These are phyloP conservation scores for Perkinsus chesapeaki DNA, from an alignment of 169 alveolate species.

Conservation along the genomic window DNA sequence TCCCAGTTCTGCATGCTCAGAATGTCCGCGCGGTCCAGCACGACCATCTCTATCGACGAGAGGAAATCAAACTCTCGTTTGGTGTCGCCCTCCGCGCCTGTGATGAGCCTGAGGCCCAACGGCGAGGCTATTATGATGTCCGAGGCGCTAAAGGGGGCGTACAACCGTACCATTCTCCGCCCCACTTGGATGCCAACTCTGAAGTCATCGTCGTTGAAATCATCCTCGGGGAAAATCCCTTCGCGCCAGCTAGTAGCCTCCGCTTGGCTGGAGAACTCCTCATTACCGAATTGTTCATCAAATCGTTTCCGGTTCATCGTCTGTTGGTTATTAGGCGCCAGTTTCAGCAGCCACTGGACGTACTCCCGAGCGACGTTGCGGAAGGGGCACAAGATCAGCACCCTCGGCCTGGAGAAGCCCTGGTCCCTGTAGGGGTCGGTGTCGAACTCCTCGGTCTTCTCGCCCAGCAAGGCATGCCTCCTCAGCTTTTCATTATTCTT, in stretches of 20 bases:
- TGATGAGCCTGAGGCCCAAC: slow-evolving; percentile 57
- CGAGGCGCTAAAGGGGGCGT: slow-evolving; percentile 63
- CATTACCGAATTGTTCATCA: slow-evolving; percentile 18
- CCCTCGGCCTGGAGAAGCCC: slow-evolving; percentile 69
- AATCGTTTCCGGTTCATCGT: slow-evolving; percentile 15
- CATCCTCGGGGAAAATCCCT: slow-evolving; percentile 27
- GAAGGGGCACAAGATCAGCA: slow-evolving; percentile 56
- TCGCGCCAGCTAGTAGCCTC: slow-evolving; percentile 47
- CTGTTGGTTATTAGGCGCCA: slow-evolving; percentile 47
- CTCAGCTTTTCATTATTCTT: not conserved
- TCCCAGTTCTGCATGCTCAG: slow-evolving; percentile 74
- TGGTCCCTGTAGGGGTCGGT: slow-evolving; percentile 39
- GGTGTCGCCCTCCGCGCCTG: slow-evolving; percentile 35
- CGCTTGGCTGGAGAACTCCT: slow-evolving; percentile 28
- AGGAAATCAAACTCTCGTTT: slow-evolving; percentile 52
- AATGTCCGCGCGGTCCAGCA: slow-evolving; percentile 67
- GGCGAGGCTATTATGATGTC: slow-evolving; percentile 80
- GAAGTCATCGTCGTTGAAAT: slow-evolving; percentile 66
- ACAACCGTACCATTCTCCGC: slow-evolving; percentile 52
- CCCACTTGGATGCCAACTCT: slow-evolving; percentile 66
- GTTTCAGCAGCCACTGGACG: slow-evolving; percentile 39
- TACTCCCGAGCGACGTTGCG: slow-evolving; percentile 50
- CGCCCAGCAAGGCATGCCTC: not conserved
- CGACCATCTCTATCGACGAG: slow-evolving; percentile 69
- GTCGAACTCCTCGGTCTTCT: slow-evolving; percentile 3